Percentiles rank a stretch among this genome's conserved stretches.
Evolutionary conservation across 2,329 filamentous ascomycete species (phyloP).

Genomic region (Keithomyces neogunnii): DNA sequence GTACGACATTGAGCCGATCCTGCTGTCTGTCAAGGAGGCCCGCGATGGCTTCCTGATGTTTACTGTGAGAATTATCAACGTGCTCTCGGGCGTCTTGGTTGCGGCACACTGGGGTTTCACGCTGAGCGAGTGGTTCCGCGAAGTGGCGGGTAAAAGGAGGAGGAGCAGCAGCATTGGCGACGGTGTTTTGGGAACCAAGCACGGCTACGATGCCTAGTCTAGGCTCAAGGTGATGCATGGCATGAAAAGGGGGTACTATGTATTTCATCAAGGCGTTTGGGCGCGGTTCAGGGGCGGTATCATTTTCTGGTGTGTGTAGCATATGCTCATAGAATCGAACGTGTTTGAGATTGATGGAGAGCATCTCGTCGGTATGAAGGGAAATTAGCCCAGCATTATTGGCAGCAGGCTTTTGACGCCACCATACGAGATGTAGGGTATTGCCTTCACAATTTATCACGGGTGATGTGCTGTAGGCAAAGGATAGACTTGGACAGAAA

Average conservation of each 20-base stretch:
- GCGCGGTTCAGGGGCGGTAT: too few species aligned
- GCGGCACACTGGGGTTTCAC: constrained; percentile 91
- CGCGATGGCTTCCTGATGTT: constrained; percentile 68
- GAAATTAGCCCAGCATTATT: too few species aligned
- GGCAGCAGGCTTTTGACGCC: too few species aligned
- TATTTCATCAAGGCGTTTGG: constrained; percentile 7
- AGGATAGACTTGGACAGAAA: too few species aligned
- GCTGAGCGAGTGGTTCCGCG: constrained; percentile 64
- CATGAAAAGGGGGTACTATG: background rate
- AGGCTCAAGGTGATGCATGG: background rate
- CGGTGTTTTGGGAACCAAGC: constrained; percentile 43
- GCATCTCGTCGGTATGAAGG: too few species aligned
- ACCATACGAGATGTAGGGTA: too few species aligned
- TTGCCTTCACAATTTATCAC: too few species aligned
- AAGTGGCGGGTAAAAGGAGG: constrained; percentile 43
- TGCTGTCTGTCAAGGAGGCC: constrained; percentile 76
- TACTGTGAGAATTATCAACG: constrained; percentile 77
- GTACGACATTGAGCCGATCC: constrained; percentile 95
- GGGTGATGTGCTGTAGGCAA: too few species aligned
- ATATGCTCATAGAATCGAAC: too few species aligned
- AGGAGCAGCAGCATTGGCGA: constrained; percentile 32
- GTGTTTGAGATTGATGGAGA: too few species aligned
- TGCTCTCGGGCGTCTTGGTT: constrained; percentile 83
- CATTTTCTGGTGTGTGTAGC: too few species aligned
- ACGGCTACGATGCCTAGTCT: constrained; percentile 18